Percentiles rank a stretch among this genome's conserved stretches.
Evolutionary conservation across 2,329 filamentous ascomycete genomes (phyloP).

Genomic region (Colletotrichum plurivorum): DNA sequence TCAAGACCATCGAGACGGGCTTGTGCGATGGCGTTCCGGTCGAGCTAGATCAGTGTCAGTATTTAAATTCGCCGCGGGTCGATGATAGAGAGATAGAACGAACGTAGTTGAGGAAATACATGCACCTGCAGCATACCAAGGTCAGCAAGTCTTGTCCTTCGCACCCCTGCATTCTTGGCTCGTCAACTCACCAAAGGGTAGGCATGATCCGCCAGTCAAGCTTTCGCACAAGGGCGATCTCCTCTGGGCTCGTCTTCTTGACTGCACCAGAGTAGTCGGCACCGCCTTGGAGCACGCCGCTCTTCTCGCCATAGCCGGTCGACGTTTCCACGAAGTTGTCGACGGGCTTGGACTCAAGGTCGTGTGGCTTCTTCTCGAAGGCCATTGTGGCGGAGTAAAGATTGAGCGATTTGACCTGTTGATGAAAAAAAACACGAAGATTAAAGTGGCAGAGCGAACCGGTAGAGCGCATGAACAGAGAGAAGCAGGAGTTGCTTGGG

Average conservation of each 20-base stretch:
- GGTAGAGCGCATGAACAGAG: neutral
- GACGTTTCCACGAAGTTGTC: constrained; percentile 46
- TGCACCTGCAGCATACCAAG: constrained; percentile 36
- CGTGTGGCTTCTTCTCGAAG: constrained; percentile 20
- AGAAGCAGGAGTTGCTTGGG: neutral
- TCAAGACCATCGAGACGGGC: constrained; percentile 68
- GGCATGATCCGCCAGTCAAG: constrained; percentile 56
- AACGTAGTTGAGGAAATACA: constrained; percentile 58
- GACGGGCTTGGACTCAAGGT: constrained; percentile 45
- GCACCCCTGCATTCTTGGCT: neutral
- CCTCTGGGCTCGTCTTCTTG: constrained; percentile 49
- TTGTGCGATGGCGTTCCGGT: constrained; percentile 70
- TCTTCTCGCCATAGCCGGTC: constrained; percentile 41
- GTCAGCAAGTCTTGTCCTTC: neutral
- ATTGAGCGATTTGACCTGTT: neutral
- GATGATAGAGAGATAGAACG: constrained; percentile 4
- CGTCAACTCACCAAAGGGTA: constrained; percentile 47
- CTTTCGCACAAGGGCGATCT: constrained; percentile 55
- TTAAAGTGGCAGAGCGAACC: neutral
- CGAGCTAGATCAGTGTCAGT: constrained; percentile 50
- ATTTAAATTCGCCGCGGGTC: accelerated
- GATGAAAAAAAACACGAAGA: neutral
- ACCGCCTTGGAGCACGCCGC: constrained; percentile 42
- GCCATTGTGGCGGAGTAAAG: constrained; percentile 2
- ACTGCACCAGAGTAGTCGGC: constrained; percentile 53